Evolutionary conservation across 805 yeast species (phyloP).

Genomic region (Candida multigemmis): DNA sequence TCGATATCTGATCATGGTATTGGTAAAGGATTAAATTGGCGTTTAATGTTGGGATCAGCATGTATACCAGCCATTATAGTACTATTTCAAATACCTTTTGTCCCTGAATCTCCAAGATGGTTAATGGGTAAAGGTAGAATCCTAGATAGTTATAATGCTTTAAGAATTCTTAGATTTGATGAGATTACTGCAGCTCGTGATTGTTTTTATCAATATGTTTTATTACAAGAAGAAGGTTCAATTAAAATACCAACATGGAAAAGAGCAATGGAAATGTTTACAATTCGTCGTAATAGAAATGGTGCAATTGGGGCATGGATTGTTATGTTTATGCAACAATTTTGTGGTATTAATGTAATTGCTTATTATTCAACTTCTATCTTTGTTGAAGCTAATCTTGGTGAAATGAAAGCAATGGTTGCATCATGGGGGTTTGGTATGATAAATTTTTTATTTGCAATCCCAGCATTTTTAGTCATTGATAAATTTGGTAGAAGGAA

Average conservation of each 20-base stretch:
- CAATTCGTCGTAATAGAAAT: conserved; percentile 73
- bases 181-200: conserved; percentile 57
- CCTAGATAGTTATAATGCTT: conserved; percentile 40
- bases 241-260: conserved; percentile 32
- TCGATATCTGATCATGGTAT: conserved; percentile 39
- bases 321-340: conserved; percentile 85
- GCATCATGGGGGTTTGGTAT: conserved; percentile 87
- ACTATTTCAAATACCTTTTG: conserved; percentile 39
- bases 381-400: conserved; percentile 58
- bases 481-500: conserved; percentile 71
- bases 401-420: conserved; percentile 51
- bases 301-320: conserved; percentile 75
- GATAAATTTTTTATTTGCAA: conserved; percentile 69
- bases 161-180: conserved; percentile 35
- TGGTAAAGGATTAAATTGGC: conserved; percentile 43
- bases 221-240: conserved; percentile 53
- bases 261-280: conserved; percentile 50
- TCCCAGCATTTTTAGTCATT: conserved; percentile 75
- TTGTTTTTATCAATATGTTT: conserved; percentile 47
- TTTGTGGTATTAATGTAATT: conserved; percentile 84
- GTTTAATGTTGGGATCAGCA: conserved; percentile 60
- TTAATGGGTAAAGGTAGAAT: conserved; percentile 44
- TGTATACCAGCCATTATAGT: conserved; percentile 48
- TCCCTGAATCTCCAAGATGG: conserved; percentile 71
- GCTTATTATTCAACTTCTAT: conserved; percentile 79